Evolutionary conservation across 768 basidiomycete species (phyloP).

Genomic region (Lepiota subincarnata): DNA sequence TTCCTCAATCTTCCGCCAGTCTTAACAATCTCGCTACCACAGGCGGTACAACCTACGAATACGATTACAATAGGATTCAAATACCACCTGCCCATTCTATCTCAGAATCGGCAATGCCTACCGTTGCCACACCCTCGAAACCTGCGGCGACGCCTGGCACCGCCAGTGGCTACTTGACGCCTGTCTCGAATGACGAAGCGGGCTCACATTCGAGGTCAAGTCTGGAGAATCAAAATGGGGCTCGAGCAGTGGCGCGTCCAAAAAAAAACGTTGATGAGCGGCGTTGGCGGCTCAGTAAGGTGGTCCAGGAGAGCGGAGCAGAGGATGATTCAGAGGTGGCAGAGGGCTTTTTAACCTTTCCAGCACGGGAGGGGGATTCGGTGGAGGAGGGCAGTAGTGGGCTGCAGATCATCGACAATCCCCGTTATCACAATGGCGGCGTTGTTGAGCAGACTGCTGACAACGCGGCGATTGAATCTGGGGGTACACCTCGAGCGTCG

Average conservation of each 20-base stretch:
- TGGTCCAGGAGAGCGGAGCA: conserved; percentile 1
- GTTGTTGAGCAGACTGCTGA: neutral
- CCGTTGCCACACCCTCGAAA: neutral
- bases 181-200: conserved; percentile 12
- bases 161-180: conserved; percentile 9
- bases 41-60: neutral
- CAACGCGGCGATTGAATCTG: neutral
- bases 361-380: conserved; percentile 31
- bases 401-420: conserved; percentile 51
- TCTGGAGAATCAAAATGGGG: neutral
- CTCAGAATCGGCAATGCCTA: conserved; percentile 1
- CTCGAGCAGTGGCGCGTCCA: neutral
- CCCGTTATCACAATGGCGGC: conserved; percentile 33
- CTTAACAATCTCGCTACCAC: neutral
- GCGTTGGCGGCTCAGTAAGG: neutral
- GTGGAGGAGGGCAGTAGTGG: conserved; percentile 23
- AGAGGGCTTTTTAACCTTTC: conserved; percentile 19
- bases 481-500: neutral
- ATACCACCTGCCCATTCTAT: conserved; percentile 10
- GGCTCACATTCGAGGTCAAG: neutral
- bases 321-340: conserved; percentile 15
- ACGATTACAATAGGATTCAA: neutral
- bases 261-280: neutral
- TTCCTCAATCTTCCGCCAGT: neutral
- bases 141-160: neutral